Percentiles rank a stretch among this genome's conserved stretches.
Conservation (phyloP, 305 asterid genomes). For the Ajuga reptans region DNA sequence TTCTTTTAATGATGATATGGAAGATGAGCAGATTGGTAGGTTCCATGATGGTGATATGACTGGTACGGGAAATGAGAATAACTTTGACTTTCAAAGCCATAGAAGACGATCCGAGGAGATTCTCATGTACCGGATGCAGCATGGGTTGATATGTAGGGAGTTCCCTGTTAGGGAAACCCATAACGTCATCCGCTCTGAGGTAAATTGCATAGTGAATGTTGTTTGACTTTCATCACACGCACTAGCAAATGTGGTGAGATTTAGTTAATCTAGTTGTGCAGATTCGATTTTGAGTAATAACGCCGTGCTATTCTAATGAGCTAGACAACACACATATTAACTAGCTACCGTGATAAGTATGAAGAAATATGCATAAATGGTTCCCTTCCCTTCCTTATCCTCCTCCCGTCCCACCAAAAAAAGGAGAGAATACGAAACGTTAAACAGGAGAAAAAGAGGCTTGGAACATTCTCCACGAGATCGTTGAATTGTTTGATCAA, state of each 20-base stretch:
- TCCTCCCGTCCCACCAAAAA: not conserved
- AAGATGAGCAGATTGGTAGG: conserved; percentile 39
- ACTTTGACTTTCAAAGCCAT: conserved; percentile 52
- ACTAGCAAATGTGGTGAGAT: not conserved
- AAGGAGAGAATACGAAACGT: not conserved
- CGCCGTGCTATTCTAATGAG: not conserved
- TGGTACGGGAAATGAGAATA: conserved; percentile 46
- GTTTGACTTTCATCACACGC: not conserved
- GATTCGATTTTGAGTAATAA: not conserved
- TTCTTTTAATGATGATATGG: conserved; percentile 48
- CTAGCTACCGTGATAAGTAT: not conserved
- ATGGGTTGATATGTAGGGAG: conserved; percentile 76
- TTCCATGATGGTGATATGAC: conserved; percentile 38
- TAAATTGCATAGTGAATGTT: conserved; percentile 21
- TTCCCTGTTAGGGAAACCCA: conserved; percentile 71
- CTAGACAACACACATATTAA: not conserved
- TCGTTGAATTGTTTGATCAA: not conserved
- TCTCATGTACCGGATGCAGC: conserved; percentile 43
- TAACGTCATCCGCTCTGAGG: conserved; percentile 62
- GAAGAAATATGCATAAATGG: not conserved
- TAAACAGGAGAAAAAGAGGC: not conserved
- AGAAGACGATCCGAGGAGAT: conserved; percentile 64
- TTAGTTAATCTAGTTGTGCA: not conserved
- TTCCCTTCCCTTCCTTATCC: not conserved
- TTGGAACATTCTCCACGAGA: not conserved